A percentile compares a stretch with the other conserved stretches of the same genome.
These are phyloP conservation scores for Fusarium staphyleae DNA, from an alignment of 2,329 filamentous ascomycete genomes.

Conservation along the genomic window DNA sequence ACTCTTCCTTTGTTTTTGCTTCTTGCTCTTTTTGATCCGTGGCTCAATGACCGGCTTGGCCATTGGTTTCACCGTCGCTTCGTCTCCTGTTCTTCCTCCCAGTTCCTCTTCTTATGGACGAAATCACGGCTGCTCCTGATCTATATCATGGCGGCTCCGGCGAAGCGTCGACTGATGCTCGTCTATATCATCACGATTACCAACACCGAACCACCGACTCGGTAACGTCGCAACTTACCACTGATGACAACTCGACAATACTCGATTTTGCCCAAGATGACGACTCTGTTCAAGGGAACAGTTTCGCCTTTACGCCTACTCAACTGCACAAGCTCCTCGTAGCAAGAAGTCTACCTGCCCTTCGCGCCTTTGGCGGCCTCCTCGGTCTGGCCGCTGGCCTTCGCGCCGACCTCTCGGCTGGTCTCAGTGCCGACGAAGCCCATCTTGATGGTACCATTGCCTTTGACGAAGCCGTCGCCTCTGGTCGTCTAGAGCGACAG, in stretches of 20 bases:
- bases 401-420: slow-evolving; percentile 55
- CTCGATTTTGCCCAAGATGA: slow-evolving; percentile 41
- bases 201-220: slow-evolving; percentile 11
- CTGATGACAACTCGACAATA: slow-evolving; percentile 9
- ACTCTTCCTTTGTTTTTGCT: slow-evolving; percentile 11
- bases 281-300: slow-evolving; percentile 47
- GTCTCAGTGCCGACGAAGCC: slow-evolving; percentile 59
- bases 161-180: slow-evolving; percentile 19
- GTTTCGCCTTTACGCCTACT: slow-evolving; percentile 61
- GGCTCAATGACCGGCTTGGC: slow-evolving; percentile 5
- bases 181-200: slow-evolving; percentile 11
- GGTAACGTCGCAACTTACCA: slow-evolving; percentile 10
- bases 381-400: slow-evolving; percentile 60
- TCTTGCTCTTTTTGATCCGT: neutral
- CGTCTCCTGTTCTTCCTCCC: neutral
- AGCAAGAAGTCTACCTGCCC: slow-evolving; percentile 56
- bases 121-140: slow-evolving; percentile 38
- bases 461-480: slow-evolving; percentile 58
- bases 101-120: slow-evolving; percentile 41
- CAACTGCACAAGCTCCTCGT: slow-evolving; percentile 62
- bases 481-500: slow-evolving; percentile 45
- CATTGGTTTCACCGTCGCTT: slow-evolving; percentile 10
- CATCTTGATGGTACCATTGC: slow-evolving; percentile 53
- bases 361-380: slow-evolving; percentile 61
- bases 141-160: slow-evolving; percentile 31